phyloP scores from a whole-genome alignment of 2,329 filamentous ascomycete genomes.

The Trichophyton rubrum region DNA sequence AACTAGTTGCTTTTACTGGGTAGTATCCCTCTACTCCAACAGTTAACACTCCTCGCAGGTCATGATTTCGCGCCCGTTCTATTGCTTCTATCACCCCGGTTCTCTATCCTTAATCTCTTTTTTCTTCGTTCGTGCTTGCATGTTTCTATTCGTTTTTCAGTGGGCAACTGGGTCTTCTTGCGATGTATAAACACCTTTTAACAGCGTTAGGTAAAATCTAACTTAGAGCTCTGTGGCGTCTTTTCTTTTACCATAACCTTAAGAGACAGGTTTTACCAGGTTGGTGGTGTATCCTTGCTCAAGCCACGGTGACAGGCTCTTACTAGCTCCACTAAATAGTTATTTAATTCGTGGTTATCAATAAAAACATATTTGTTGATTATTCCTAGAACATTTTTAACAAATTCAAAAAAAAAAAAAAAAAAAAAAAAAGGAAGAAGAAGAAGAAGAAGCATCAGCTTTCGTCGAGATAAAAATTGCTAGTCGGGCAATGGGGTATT shows the following conservation, averaged over 20 bases:
- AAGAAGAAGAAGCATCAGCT: not conserved
- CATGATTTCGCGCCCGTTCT: not conserved
- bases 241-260: not conserved
- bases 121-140: not conserved
- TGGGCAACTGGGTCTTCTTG: slow-evolving; percentile 3
- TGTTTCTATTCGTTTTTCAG: not conserved
- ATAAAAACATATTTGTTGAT: not conserved
- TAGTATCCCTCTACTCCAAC: not conserved
- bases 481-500: too few relatives aligned
- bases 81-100: not conserved
- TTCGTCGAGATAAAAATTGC: not conserved
- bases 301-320: not conserved
- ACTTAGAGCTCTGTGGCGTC: slow-evolving; percentile 4
- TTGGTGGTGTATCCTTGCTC: not conserved
- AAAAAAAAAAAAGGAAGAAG: too few relatives aligned
- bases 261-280: not conserved
- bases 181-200: slow-evolving; percentile 4
- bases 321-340: not conserved
- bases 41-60: not conserved
- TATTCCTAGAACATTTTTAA: not conserved
- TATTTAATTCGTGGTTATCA: not conserved
- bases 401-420: not conserved
- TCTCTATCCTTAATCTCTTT: not conserved
- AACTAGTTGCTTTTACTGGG: not conserved
- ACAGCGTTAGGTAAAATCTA: slow-evolving; percentile 5